Conservation (phyloP, 2,329 filamentous ascomycete species). For the Diaporthe sp. region DNA sequence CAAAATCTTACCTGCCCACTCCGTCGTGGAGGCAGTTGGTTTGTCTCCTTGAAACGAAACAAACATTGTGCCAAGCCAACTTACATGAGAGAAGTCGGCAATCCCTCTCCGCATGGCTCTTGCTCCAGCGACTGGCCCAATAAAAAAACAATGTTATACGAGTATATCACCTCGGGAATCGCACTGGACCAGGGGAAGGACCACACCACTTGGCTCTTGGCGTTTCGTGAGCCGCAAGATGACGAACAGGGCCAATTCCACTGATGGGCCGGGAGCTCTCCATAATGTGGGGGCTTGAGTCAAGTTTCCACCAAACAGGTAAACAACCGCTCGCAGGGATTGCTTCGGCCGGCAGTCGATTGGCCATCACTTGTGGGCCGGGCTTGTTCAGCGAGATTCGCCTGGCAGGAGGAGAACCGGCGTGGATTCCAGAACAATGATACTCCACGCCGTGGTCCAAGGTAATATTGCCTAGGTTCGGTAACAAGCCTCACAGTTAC, state of each 20-base stretch:
- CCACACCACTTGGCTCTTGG: slow-evolving; percentile 12
- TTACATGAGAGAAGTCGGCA: neutral
- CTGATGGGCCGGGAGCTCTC: neutral
- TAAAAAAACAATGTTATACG: neutral
- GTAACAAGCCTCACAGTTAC: neutral
- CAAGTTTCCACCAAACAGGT: neutral
- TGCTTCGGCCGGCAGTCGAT: neutral
- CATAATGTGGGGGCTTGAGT: neutral
- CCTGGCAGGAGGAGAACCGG: neutral
- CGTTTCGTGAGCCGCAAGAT: slow-evolving; percentile 23
- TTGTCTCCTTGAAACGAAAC: slow-evolving; percentile 6
- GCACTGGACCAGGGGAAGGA: neutral
- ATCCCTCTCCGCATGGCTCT: neutral
- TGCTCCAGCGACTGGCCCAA: neutral
- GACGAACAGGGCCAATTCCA: slow-evolving; percentile 10
- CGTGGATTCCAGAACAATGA: neutral
- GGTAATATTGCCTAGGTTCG: neutral
- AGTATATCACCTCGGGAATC: neutral
- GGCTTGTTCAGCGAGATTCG: neutral
- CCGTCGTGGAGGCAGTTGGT: neutral
- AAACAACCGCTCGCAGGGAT: neutral
- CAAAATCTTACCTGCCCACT: neutral
- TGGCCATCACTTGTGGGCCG: neutral
- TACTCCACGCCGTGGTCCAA: neutral
- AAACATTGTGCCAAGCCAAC: slow-evolving; percentile 15